phyloP scores from a whole-genome alignment of 139 green algal genomes.

The Ettlia oleoabundans region DNA sequence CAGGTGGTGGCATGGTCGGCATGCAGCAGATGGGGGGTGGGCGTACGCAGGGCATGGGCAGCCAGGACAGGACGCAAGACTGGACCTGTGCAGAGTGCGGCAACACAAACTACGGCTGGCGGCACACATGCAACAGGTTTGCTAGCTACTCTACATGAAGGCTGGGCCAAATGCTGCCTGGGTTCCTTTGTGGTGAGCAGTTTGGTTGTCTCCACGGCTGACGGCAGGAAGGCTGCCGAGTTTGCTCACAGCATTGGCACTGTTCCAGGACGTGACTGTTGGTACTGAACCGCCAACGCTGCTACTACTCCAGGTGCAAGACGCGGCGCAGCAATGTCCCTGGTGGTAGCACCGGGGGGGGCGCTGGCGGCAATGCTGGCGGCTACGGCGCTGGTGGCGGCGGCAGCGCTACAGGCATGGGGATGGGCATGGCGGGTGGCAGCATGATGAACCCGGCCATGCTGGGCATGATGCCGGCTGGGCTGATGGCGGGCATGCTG shows the following conservation, averaged over 20 bases:
- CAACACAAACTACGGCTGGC: constrained; percentile 64
- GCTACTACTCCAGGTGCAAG: neutral
- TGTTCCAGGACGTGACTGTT: too few species aligned
- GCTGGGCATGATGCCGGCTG: constrained; percentile 29
- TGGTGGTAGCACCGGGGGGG: neutral
- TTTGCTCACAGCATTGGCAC: too few species aligned
- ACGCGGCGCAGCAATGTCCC: neutral
- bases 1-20: constrained; percentile 38
- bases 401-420: constrained; percentile 44
- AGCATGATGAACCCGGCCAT: neutral
- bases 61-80: constrained; percentile 47
- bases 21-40: constrained; percentile 24
- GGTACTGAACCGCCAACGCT: neutral
- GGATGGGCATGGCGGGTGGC: constrained; percentile 36
- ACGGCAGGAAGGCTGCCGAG: too few species aligned
- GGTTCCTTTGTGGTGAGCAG: too few species aligned
- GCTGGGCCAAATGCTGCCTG: too few species aligned
- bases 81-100: constrained; percentile 55
- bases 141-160: too few species aligned
- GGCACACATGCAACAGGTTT: constrained; percentile 55
- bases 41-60: neutral
- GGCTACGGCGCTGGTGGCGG: too few species aligned
- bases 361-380: constrained; percentile 42
- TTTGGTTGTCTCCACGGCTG: too few species aligned
- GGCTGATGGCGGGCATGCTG: constrained; percentile 6